Conservation (phyloP, 345 rosid species). For the Reutealis trisperma region DNA sequence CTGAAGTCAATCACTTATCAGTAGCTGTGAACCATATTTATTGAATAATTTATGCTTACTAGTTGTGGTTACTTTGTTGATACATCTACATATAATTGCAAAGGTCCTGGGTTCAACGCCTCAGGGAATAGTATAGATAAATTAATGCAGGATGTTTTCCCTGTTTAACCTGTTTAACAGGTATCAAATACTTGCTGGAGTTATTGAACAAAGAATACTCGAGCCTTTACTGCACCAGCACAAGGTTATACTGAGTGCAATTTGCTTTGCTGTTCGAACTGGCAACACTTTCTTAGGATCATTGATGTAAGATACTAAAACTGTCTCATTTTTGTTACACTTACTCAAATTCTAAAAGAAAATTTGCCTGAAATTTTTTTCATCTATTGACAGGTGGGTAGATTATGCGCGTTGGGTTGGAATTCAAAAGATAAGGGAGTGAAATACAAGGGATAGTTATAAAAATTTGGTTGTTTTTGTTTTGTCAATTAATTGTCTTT, state of each 20-base stretch:
- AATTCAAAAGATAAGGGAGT: slow-evolving; percentile 58
- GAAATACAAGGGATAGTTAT: neutral
- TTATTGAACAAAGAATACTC: slow-evolving; percentile 84
- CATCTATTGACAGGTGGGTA: slow-evolving; percentile 71
- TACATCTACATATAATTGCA: neutral
- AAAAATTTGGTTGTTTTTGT: neutral
- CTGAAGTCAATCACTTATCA: too few species aligned
- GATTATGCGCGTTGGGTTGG: slow-evolving; percentile 94
- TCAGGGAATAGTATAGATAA: neutral
- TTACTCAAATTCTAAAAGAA: neutral
- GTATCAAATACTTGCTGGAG: slow-evolving; percentile 95
- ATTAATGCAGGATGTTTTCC: neutral
- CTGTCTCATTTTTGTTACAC: neutral
- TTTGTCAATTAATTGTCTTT: neutral
- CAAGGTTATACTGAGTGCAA: slow-evolving; percentile 71
- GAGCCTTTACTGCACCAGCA: slow-evolving; percentile 92
- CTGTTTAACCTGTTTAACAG: slow-evolving; percentile 41
- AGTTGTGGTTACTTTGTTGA: neutral
- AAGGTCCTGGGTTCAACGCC: neutral
- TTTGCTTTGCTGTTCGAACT: slow-evolving; percentile 90
- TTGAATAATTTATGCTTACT: neutral
- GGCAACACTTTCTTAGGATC: slow-evolving; percentile 98
- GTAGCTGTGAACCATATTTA: neutral
- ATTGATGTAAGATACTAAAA: slow-evolving; percentile 60
- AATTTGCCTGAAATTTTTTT: too few species aligned